Evolutionary conservation across 164 flowering plant species (phyloP).

Genomic region (Piper betle): DNA sequence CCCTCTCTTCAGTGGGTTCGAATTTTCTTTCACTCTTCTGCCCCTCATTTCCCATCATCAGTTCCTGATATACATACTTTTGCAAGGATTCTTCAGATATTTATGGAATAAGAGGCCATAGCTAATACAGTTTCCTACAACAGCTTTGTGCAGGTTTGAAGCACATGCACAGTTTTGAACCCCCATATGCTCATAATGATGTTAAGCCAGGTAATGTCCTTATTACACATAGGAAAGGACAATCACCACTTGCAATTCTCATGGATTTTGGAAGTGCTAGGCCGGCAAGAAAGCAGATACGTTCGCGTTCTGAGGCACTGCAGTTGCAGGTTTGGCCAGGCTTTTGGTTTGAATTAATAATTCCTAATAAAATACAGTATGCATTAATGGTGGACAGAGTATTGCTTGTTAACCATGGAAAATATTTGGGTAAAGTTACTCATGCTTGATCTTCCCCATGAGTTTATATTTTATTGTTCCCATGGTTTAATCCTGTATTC

Average conservation of each 20-base stretch:
- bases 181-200: conserved; percentile 97
- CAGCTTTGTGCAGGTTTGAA: conserved; percentile 98
- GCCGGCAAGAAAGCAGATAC: conserved; percentile 77
- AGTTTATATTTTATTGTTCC: too few relatives aligned
- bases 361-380: neutral
- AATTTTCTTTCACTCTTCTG: too few relatives aligned
- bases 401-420: too few relatives aligned
- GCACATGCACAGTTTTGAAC: conserved; percentile 87
- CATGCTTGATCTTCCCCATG: too few relatives aligned
- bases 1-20: too few relatives aligned
- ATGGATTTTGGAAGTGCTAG: conserved; percentile 99
- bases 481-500: too few relatives aligned
- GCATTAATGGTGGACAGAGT: too few relatives aligned
- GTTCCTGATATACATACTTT: neutral
- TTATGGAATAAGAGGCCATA: neutral
- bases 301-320: conserved; percentile 78
- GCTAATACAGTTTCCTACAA: conserved; percentile 5
- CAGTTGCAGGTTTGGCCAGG: conserved; percentile 63
- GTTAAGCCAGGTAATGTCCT: conserved; percentile 96
- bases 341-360: neutral
- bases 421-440: too few relatives aligned
- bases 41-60: too few relatives aligned
- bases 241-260: conserved; percentile 73
- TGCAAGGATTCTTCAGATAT: neutral
- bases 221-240: conserved; percentile 70